These are phyloP conservation scores for Larix kaempferi DNA, from an alignment of 75 land plant genomes.

Conservation along the genomic window DNA sequence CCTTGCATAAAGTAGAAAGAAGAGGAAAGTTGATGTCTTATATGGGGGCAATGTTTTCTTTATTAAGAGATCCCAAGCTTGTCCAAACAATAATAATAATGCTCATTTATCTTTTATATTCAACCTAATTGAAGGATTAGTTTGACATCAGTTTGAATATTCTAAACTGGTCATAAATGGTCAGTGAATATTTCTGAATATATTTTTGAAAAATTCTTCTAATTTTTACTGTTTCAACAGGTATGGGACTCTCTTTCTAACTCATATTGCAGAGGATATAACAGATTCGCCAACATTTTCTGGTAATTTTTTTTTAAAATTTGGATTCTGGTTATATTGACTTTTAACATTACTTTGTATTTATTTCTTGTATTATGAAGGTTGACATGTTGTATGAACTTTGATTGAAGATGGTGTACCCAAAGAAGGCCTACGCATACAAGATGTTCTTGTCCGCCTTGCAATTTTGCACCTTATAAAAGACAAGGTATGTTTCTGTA, in stretches of 20 bases:
- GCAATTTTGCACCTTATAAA: conserved; percentile 58
- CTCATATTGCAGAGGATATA: conserved; percentile 78
- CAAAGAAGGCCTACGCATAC: conserved; percentile 89
- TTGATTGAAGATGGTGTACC: conserved; percentile 90
- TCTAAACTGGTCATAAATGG: neutral
- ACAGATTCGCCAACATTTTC: conserved; percentile 66
- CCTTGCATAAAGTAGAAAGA: too few relatives aligned
- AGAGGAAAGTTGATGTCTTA: too few relatives aligned
- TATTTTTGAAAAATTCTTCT: neutral
- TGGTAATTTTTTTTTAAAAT: conserved; percentile 39
- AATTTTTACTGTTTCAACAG: conserved; percentile 28
- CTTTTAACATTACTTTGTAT: neutral
- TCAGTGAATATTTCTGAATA: neutral
- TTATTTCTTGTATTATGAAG: neutral
- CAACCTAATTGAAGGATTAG: neutral
- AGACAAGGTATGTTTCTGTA: conserved; percentile 61
- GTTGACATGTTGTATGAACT: conserved; percentile 9
- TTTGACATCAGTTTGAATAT: neutral
- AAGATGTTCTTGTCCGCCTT: conserved; percentile 89
- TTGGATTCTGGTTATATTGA: neutral
- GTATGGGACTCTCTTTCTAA: conserved; percentile 78
- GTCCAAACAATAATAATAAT: neutral
- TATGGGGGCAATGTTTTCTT: neutral
- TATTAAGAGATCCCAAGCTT: neutral
- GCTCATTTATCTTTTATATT: neutral